These are phyloP conservation scores for Aureobasidium melanogenum DNA, from an alignment of 2,329 filamentous ascomycete genomes.

Conservation along the genomic window DNA sequence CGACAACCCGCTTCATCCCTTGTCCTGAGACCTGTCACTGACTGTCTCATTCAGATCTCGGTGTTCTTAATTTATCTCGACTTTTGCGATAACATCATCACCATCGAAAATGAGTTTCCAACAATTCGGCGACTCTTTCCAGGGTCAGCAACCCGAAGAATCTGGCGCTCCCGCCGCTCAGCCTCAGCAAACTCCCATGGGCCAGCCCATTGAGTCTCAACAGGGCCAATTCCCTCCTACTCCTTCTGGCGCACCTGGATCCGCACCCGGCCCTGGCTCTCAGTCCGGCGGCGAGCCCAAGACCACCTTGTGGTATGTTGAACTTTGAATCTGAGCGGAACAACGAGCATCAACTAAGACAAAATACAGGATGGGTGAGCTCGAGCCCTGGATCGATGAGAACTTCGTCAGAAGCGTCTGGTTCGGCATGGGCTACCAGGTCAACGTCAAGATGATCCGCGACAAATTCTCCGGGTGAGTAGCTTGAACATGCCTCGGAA, in stretches of 20 bases:
- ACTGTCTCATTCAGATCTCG: neutral
- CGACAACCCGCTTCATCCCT: neutral
- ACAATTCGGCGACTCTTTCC: slow-evolving; percentile 53
- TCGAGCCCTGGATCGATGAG: slow-evolving; percentile 98
- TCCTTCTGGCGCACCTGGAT: slow-evolving; percentile 39
- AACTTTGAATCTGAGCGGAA: neutral
- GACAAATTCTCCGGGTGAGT: slow-evolving; percentile 95
- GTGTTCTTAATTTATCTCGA: slow-evolving; percentile 3
- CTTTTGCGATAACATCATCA: neutral
- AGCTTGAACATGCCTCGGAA: neutral
- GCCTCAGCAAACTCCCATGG: slow-evolving; percentile 45
- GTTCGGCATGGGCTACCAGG: slow-evolving; percentile 84
- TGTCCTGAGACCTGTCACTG: neutral
- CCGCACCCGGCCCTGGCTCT: slow-evolving; percentile 28
- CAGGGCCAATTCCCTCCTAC: slow-evolving; percentile 31
- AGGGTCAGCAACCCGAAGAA: slow-evolving; percentile 47
- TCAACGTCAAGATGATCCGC: slow-evolving; percentile 99
- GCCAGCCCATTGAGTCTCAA: slow-evolving; percentile 47
- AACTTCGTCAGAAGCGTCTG: slow-evolving; percentile 95
- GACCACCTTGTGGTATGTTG: slow-evolving; percentile 45
- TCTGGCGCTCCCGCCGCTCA: slow-evolving; percentile 44
- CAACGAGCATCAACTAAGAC: slow-evolving; percentile 21
- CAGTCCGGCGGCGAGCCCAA: slow-evolving; percentile 37
- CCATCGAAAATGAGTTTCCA: slow-evolving; percentile 54
- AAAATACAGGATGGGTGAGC: slow-evolving; percentile 81